Evolutionary conservation across 345 rosid genomes (phyloP), one percentile per base, ranked within the genome.

Genomic region (Gossypium thurberi): DNA sequence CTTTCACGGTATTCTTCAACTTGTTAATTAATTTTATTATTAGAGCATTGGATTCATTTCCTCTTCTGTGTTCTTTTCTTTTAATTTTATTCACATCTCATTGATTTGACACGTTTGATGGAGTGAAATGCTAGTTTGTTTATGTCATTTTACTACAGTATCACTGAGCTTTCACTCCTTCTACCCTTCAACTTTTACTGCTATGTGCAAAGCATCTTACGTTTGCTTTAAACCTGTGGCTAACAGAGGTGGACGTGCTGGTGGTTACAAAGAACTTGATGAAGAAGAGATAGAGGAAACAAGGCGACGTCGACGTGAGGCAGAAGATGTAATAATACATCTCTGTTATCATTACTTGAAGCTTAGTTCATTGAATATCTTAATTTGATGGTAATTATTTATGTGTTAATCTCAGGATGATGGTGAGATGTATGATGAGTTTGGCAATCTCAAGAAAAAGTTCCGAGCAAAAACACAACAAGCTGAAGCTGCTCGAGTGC

Each of bases 201-300:
- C 70, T 74, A 68, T 51, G 46, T 4, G 72, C 58, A 26, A 40
- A 68, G 58, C 43, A 48, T 68, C 71, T 50, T 26, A 74, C 46
- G 2, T 26, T 17, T 71, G 57, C 61, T 47, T 57, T 48, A 71
- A 51, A 69, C 18, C 47, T 53, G 62, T 43, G 64, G 42, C 78
- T 59, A 11, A 76, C 75, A 95, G 99, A 82, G 99, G 99, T 80
- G 99, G 99, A 75, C 94, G 98, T 59, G 99, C 81, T 78, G 99
- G 99, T 79, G 99, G 99, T 69, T 95, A 95, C 81, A 95, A 95
- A 77, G 99, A 95, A 83, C 89, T 93, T 73, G 99, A 95, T 80
- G 98, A 95, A 87, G 97, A 95, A 83, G 99, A 95, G 78, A 55
- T 95, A 70, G 99, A 95, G 82, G 99, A 95, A 89, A 95, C 98